A percentile compares a stretch with the other conserved stretches of the same genome.
Conservation (phyloP, 257 asterid species). For the Solanum dulcamara region DNA sequence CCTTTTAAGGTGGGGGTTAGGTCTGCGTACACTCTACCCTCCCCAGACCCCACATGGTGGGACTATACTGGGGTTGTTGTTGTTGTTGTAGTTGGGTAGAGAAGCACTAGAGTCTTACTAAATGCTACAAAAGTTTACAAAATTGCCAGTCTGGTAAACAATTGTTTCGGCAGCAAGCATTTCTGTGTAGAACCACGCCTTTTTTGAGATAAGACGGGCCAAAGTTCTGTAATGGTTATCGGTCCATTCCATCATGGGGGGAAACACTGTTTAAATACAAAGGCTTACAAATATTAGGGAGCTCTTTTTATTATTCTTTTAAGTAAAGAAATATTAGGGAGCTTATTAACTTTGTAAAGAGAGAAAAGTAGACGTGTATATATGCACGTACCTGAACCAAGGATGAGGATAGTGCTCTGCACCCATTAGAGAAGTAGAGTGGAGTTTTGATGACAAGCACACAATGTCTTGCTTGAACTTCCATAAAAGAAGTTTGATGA, state of each 20-base stretch:
- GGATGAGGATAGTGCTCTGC: constrained; percentile 56
- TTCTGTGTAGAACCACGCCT: constrained; percentile 84
- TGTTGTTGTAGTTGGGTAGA: not conserved
- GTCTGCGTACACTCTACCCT: too few species aligned
- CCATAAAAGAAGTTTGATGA: constrained; percentile 21
- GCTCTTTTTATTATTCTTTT: not conserved
- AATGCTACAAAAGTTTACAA: constrained; percentile 35
- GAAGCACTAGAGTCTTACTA: not conserved
- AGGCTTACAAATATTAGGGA: not conserved
- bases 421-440: constrained; percentile 47
- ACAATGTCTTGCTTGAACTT: constrained; percentile 23
- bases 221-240: constrained; percentile 79
- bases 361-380: not conserved
- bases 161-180: constrained; percentile 97
- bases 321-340: not conserved
- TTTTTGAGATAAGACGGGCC: constrained; percentile 71
- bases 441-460: constrained; percentile 19
- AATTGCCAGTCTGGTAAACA: constrained; percentile 65
- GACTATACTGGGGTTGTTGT: too few species aligned
- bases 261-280: constrained; percentile 50
- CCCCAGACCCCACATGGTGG: too few species aligned
- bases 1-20: too few species aligned
- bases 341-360: not conserved
- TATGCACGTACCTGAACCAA: constrained; percentile 80
- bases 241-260: constrained; percentile 93